Evolutionary conservation across 1,139 yeast genomes (phyloP).

Genomic region (Yamadazyma diddensiae): DNA sequence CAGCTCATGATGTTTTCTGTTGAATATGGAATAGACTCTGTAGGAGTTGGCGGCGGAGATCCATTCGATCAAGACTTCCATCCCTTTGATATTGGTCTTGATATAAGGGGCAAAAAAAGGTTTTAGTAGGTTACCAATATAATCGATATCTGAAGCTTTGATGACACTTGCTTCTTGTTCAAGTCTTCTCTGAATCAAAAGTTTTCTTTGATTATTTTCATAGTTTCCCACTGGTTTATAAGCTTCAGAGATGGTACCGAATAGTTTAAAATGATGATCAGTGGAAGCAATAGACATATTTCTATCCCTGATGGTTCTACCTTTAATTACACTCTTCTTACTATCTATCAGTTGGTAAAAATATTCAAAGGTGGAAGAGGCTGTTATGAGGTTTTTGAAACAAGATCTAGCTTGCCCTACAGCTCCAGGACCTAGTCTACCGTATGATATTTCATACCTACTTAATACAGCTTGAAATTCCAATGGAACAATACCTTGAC

Average conservation of each 20-base stretch:
- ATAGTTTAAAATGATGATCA: conserved; percentile 18
- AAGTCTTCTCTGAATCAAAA: conserved; percentile 21
- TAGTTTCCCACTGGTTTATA: conserved; percentile 32
- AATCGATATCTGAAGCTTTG: conserved; percentile 24
- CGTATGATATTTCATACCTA: conserved; percentile 25
- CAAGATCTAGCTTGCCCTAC: conserved; percentile 25
- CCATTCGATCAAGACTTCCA: conserved; percentile 24
- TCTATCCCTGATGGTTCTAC: conserved; percentile 20
- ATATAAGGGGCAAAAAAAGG: conserved; percentile 19
- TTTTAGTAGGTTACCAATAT: conserved; percentile 20
- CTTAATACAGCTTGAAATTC: conserved; percentile 22
- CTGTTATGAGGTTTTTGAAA: conserved; percentile 22
- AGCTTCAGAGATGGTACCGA: conserved; percentile 27
- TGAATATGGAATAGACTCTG: conserved; percentile 21
- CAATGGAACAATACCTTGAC: conserved; percentile 20
- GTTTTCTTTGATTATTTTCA: conserved; percentile 23
- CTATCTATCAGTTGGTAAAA: conserved; percentile 31
- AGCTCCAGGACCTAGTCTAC: conserved; percentile 30
- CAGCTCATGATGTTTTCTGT: conserved; percentile 12
- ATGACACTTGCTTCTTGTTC: conserved; percentile 16
- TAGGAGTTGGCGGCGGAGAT: conserved; percentile 28
- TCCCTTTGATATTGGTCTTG: conserved; percentile 17
- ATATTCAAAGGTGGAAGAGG: conserved; percentile 27
- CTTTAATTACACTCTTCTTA: conserved; percentile 14
- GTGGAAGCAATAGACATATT: conserved; percentile 16